Base-by-base conservation (phyloP, 805 yeast genomes). In the Ogataea minuta region DNA sequence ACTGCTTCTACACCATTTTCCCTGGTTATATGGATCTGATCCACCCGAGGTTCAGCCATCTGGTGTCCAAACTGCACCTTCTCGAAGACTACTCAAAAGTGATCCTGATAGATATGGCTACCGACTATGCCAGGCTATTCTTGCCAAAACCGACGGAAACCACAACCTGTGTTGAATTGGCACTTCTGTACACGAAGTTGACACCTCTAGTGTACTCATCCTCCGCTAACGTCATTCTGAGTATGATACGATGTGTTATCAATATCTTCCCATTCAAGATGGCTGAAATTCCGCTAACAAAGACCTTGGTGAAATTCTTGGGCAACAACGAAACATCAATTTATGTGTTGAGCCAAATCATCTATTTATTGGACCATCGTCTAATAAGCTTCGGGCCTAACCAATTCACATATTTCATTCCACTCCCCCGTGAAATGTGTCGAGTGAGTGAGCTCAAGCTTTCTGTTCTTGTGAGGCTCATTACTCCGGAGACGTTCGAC, bases 31-130 rank as follows among this genome's bases (percentile, higher is more conserved):
- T 84, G 59, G 84, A 76, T 2, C 59, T 84, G 23, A 60, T 91
- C 2, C 98, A 93, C 56, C 77, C 82, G 2, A 77, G 79, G 49
- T 84, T 72, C 56, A 72, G 84, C 21, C 70, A 63, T 46, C 41
- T 64, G 6, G 43, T 63, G 43, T 54, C 64, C 1, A 60, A 70
- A 23, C 46, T 77, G 19, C 48, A 54, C 0, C 67, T 72, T 2
- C 67, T 91, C 39, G 95, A 89, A 43, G 82, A 81, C 37, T 86
- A 89, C 84, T 64, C 87, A 7, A 89, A 84, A 53, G 59, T 72
- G 0, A 54, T 67, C 9, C 59, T 80, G 11, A 63, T 87, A 14
- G 85, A 84, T 33, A 49, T 85, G 4, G 64, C 90, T 34, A 74
- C 81, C 0, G 76, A 77, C 36, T 93, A 93, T 58, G 67, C 78